Conservation (phyloP, 2,329 filamentous ascomycete genomes). For the Paecilomyces niveus region DNA sequence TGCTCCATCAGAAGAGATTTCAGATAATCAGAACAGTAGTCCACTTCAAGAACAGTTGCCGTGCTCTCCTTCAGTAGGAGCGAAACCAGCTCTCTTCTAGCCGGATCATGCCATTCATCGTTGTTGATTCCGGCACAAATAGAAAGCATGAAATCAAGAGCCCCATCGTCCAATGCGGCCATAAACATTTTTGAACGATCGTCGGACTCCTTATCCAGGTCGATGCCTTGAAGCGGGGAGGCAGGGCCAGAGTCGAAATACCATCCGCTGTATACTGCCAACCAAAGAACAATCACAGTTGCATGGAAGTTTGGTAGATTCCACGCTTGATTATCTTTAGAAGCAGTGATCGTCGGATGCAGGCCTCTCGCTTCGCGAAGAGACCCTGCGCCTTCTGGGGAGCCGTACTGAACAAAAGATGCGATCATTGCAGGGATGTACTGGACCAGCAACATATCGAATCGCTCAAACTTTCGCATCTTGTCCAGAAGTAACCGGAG, state of each 20-base stretch:
- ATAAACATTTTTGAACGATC: constrained; percentile 66
- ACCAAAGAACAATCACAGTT: constrained; percentile 75
- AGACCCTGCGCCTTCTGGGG: constrained; percentile 62
- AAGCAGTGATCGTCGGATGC: constrained; percentile 60
- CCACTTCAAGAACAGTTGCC: constrained; percentile 58
- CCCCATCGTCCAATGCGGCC: constrained; percentile 75
- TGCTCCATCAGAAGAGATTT: constrained; percentile 68
- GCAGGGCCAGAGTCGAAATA: constrained; percentile 67
- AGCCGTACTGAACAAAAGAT: constrained; percentile 71
- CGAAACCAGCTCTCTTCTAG: constrained; percentile 71
- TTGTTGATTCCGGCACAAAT: constrained; percentile 74
- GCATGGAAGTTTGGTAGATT: constrained; percentile 68
- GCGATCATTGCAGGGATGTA: constrained; percentile 72
- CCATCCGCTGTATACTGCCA: constrained; percentile 86
- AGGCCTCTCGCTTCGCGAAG: constrained; percentile 64
- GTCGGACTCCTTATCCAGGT: constrained; percentile 60
- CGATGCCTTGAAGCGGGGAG: constrained; percentile 53
- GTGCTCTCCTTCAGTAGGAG: constrained; percentile 77
- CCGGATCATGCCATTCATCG: constrained; percentile 80
- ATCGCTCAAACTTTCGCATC: constrained; percentile 65
- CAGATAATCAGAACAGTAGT: constrained; percentile 65
- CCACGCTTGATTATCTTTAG: constrained; percentile 64
- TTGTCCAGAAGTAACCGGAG: constrained; percentile 64
- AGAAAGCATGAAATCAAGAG: constrained; percentile 84
- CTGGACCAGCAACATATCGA: constrained; percentile 70